Conservation (phyloP, 148 eudicot genomes). For the Oxyria digyna region DNA sequence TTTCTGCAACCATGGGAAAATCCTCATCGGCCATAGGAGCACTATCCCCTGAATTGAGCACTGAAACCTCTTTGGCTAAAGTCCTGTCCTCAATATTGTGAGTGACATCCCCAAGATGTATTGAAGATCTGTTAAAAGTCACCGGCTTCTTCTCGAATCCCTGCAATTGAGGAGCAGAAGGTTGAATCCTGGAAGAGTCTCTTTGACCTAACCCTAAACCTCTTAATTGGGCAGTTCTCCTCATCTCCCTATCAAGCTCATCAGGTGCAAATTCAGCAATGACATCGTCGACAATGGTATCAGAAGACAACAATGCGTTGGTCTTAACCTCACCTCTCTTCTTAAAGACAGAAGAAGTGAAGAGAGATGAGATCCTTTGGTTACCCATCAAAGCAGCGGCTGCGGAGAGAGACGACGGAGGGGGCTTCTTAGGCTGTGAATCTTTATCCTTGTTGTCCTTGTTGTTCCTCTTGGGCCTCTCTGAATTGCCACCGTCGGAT, state of each 20-base stretch:
- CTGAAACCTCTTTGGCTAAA: slow-evolving; percentile 8
- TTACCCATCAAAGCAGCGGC: slow-evolving; percentile 86
- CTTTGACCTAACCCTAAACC: slow-evolving; percentile 13
- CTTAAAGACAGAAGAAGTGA: slow-evolving; percentile 61
- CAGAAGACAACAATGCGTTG: slow-evolving; percentile 26
- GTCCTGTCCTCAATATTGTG: slow-evolving; percentile 19
- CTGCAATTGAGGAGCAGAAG: slow-evolving; percentile 11
- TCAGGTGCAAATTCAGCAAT: slow-evolving; percentile 86
- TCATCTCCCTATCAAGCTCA: slow-evolving; percentile 67
- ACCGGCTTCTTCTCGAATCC: slow-evolving; percentile 6
- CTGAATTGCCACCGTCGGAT: slow-evolving; percentile 34
- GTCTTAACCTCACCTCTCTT: slow-evolving; percentile 35
- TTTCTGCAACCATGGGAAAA: slow-evolving; percentile 5
- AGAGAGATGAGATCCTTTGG: slow-evolving; percentile 62
- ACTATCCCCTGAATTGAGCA: slow-evolving; percentile 2
- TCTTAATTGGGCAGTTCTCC: slow-evolving; percentile 33
- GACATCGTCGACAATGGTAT: slow-evolving; percentile 82
- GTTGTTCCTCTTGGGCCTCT: slow-evolving; percentile 32
- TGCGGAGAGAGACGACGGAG: slow-evolving; percentile 41
- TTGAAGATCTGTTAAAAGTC: slow-evolving; percentile 7
- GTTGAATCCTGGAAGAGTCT: slow-evolving; percentile 21
- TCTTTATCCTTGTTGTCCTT: slow-evolving; percentile 30
- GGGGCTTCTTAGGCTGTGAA: slow-evolving; percentile 28
- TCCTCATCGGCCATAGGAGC: slow-evolving; percentile 12
- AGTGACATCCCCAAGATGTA: slow-evolving; percentile 11